Base-by-base conservation (phyloP, 441 rosid species). In the Brassica balearica region DNA sequence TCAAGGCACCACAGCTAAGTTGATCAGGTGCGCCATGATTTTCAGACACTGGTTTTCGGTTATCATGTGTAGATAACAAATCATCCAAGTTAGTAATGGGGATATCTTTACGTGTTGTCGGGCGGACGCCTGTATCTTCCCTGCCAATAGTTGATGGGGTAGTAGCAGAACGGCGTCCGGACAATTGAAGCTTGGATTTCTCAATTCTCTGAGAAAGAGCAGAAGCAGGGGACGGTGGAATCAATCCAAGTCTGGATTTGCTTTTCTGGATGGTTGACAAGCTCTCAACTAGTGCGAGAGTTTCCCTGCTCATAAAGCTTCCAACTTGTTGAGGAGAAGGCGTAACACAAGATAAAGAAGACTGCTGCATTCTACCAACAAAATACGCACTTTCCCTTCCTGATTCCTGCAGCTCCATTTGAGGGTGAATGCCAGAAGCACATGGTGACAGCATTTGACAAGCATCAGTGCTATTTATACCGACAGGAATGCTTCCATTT, bases 321-420 rank as follows among this genome's bases (percentile, higher is more conserved):
- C 79, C 84, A 43, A 85, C 71, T 23, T 72, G 85, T 81, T 82
- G 86, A 20, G 94, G 90, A 41, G 92, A 91, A 88, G 95, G 90
- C 80, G 95, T 89, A 46, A 75, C 85, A 77, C 79, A 74, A 51
- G 84, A 67, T 59, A 73, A 34, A 15, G 73, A 34, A 15, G 73
- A 76, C 59, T 78, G 81, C 8, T 80, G 74, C 71, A 87, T 77
- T 46, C 79, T 76, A 61, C 82, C 85, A 79, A 74, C 83, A 71
- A 77, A 27, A 82, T 68, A 81, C 65, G 76, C 80, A 64, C 86
- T 79, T 67, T 77, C 76, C 77, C 71, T 77, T 79, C 59, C 80
- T 66, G 83, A 73, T 70, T 82, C 92, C 71, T 77, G 77, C 76
- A 71, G 87, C 61, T 59, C 20, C 6, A 72, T 23, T 20, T 61